Percentiles rank a stretch among this genome's conserved stretches.
phyloP scores from a whole-genome alignment of 176 grass and related monocot species.

The Thalia dealbata region DNA sequence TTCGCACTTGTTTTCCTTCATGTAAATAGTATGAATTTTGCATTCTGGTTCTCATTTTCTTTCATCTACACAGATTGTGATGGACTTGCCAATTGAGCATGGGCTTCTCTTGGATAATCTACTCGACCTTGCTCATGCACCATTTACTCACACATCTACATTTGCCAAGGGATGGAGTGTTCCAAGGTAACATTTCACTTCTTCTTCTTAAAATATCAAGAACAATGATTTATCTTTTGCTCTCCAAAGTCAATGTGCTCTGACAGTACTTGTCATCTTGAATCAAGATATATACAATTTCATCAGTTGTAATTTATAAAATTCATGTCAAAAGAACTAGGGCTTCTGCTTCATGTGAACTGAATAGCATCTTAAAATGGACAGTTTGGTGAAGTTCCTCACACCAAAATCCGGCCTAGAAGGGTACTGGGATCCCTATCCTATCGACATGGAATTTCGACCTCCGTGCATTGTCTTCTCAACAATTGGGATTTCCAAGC shows the following conservation, averaged over 20 bases:
- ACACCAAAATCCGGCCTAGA: conserved; percentile 76
- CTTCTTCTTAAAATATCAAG: no score
- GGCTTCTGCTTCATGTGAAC: neutral
- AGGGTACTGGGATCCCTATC: conserved; percentile 97
- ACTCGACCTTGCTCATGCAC: conserved; percentile 92
- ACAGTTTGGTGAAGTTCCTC: conserved; percentile 91
- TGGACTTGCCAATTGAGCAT: conserved; percentile 93
- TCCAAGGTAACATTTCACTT: conserved; percentile 50
- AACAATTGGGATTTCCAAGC: conserved; percentile 92
- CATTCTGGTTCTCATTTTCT: neutral
- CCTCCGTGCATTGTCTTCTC: conserved; percentile 89
- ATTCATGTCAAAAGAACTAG: neutral
- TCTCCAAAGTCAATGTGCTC: no score
- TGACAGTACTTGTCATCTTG: no score
- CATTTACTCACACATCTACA: conserved; percentile 94
- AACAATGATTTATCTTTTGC: no score
- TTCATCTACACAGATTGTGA: conserved; percentile 57
- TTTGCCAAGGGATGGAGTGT: conserved; percentile 98
- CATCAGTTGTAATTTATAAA: neutral
- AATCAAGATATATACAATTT: no score
- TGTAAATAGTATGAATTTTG: neutral
- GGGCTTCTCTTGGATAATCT: conserved; percentile 96
- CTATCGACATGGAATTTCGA: conserved; percentile 97
- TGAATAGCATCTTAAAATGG: neutral
- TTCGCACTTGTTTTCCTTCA: conserved; percentile 12